Evolutionary conservation across 106 monocot species (phyloP).

Genomic region (Acorus calamus): DNA sequence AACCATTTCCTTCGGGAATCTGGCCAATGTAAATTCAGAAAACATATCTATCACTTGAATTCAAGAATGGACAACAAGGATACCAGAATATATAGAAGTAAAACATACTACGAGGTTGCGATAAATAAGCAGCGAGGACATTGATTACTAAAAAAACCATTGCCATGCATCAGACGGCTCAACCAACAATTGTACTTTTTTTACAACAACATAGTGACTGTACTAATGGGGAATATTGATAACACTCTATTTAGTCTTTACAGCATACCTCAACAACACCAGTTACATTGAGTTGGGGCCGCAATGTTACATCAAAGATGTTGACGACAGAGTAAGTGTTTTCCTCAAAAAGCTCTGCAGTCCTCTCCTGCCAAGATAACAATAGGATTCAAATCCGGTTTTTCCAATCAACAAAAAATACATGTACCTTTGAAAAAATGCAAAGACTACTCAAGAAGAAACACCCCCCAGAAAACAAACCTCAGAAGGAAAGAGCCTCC

Average conservation of each 20-base stretch:
- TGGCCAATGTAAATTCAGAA: constrained; percentile 1
- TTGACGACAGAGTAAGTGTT: constrained; percentile 95
- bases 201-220: too few relatives aligned
- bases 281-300: constrained; percentile 83
- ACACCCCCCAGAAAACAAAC: constrained; percentile 20
- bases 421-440: not conserved
- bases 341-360: constrained; percentile 72
- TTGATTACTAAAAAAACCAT: too few relatives aligned
- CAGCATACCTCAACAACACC: constrained; percentile 82
- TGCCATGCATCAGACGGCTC: too few relatives aligned
- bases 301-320: constrained; percentile 93
- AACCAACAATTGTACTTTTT: too few relatives aligned
- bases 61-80: not conserved
- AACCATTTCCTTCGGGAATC: constrained; percentile 99
- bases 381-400: not conserved
- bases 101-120: not conserved
- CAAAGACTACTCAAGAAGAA: not conserved
- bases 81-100: not conserved
- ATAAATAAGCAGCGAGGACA: too few relatives aligned
- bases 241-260: too few relatives aligned
- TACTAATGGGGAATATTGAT: too few relatives aligned
- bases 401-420: not conserved
- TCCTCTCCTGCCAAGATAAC: constrained; percentile 41
- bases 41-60: constrained; percentile 4
- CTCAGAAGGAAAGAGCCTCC: constrained; percentile 80